Conservation (phyloP, 2,329 filamentous ascomycete genomes). For the Bipolaris gigantea region DNA sequence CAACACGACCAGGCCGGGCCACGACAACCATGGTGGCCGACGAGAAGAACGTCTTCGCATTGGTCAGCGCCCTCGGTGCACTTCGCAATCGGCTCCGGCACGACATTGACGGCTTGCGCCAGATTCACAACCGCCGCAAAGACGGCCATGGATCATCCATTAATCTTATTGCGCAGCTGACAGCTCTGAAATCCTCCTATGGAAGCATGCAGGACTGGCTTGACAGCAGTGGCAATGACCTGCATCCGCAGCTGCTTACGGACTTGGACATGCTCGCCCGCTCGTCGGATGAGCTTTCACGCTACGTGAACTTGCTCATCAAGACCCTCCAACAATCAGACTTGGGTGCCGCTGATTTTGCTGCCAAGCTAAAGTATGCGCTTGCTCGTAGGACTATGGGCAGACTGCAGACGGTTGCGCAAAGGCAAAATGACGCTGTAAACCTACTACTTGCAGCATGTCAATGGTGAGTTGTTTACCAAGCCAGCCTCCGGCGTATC, state of each 20-base stretch:
- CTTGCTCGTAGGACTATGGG: slow-evolving; percentile 39
- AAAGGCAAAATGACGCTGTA: slow-evolving; percentile 41
- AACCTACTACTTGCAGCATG: slow-evolving; percentile 36
- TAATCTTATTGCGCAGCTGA: slow-evolving; percentile 43
- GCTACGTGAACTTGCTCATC: slow-evolving; percentile 33
- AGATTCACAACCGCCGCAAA: slow-evolving; percentile 41
- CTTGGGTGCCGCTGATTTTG: slow-evolving; percentile 37
- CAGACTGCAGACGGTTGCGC: slow-evolving; percentile 35
- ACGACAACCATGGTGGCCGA: slow-evolving; percentile 21
- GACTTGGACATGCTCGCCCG: slow-evolving; percentile 40
- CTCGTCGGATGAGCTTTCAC: slow-evolving; percentile 35
- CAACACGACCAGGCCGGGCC: slow-evolving; percentile 25
- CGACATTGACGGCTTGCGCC: slow-evolving; percentile 37
- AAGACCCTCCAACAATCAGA: slow-evolving; percentile 34
- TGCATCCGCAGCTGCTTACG: slow-evolving; percentile 41
- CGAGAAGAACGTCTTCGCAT: slow-evolving; percentile 35
- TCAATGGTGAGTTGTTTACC: slow-evolving; percentile 27
- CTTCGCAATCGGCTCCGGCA: slow-evolving; percentile 39
- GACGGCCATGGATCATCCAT: slow-evolving; percentile 37
- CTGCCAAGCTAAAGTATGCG: slow-evolving; percentile 37
- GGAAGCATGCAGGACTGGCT: slow-evolving; percentile 42
- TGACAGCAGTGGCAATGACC: slow-evolving; percentile 36
- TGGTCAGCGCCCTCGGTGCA: slow-evolving; percentile 31
- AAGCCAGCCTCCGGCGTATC: background rate
- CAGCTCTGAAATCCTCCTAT: slow-evolving; percentile 39